Conservation (phyloP, 352 stramenopile species). For the Phytophthora litchii region DNA sequence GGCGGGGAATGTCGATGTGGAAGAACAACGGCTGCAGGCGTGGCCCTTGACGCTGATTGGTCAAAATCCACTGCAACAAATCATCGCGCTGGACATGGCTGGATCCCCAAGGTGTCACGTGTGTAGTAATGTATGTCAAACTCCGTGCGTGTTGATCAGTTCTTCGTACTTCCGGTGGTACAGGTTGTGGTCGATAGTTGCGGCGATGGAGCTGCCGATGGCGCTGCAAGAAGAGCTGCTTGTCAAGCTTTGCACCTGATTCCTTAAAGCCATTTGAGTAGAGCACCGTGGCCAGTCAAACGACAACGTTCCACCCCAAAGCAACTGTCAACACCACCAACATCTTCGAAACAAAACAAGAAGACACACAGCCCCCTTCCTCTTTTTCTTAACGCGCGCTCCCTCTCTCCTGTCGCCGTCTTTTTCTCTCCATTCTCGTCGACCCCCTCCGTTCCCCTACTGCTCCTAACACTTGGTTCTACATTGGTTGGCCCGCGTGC, state of each 20-base stretch:
- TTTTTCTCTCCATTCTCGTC: slow-evolving; percentile 32
- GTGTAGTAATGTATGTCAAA: no score
- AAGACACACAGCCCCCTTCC: slow-evolving; percentile 41
- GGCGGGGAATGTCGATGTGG: slow-evolving; percentile 24
- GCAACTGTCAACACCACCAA: neutral
- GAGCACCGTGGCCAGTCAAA: slow-evolving; percentile 22
- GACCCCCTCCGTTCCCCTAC: slow-evolving; percentile 38
- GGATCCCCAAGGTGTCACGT: slow-evolving; percentile 10
- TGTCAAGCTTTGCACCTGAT: slow-evolving; percentile 25
- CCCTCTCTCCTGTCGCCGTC: slow-evolving; percentile 11
- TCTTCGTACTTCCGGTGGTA: no score
- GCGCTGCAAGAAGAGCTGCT: neutral
- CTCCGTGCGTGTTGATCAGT: no score
- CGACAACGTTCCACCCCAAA: slow-evolving; percentile 12
- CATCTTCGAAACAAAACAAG: slow-evolving; percentile 35
- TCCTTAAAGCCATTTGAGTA: slow-evolving; percentile 31
- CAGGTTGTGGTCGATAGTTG: neutral
- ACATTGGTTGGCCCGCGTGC: slow-evolving; percentile 39
- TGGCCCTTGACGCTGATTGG: slow-evolving; percentile 13
- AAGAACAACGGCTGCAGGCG: slow-evolving; percentile 19
- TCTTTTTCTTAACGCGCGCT: slow-evolving; percentile 32
- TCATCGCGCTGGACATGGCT: slow-evolving; percentile 9
- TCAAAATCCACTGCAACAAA: slow-evolving; percentile 9
- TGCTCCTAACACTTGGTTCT: slow-evolving; percentile 45
- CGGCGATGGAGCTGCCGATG: neutral